Conservation (phyloP, 2,329 filamentous ascomycete species). For the Tolypocladium pustulatum region DNA sequence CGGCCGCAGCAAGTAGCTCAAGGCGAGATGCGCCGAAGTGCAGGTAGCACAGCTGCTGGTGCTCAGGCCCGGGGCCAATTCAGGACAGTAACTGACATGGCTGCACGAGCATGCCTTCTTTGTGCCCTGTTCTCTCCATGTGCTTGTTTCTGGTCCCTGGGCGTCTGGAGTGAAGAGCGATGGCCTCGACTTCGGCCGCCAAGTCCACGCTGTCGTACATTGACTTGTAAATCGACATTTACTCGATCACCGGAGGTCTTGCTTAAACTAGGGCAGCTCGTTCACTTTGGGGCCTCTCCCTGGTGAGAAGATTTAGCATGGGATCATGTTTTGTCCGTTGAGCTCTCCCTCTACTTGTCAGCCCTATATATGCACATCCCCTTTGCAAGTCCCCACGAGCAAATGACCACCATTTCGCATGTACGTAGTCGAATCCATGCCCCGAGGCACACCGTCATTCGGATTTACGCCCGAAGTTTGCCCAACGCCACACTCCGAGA, state of each 20-base stretch:
- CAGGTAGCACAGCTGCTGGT: background rate
- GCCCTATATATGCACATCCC: background rate
- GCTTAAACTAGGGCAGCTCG: background rate
- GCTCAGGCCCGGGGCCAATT: background rate
- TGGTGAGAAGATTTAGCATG: background rate
- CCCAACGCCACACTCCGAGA: background rate
- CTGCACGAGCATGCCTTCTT: background rate
- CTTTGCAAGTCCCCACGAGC: background rate
- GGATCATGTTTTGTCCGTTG: background rate
- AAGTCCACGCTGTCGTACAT: slow-evolving; percentile 14
- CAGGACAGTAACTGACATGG: background rate
- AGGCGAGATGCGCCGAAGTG: background rate
- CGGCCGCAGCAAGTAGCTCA: background rate
- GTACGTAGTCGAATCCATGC: background rate
- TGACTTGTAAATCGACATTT: background rate
- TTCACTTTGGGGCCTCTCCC: too few species aligned
- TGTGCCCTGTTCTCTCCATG: background rate
- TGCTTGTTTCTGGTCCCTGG: background rate
- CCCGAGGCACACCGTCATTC: background rate
- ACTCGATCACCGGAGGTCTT: background rate
- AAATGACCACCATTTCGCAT: background rate
- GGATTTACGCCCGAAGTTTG: too few species aligned
- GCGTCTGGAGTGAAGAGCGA: background rate
- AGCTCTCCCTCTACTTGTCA: background rate
- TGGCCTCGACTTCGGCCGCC: slow-evolving; percentile 13